These are phyloP conservation scores for Syzygium oleosum DNA, from an alignment of 345 rosid species.

Conservation along the genomic window DNA sequence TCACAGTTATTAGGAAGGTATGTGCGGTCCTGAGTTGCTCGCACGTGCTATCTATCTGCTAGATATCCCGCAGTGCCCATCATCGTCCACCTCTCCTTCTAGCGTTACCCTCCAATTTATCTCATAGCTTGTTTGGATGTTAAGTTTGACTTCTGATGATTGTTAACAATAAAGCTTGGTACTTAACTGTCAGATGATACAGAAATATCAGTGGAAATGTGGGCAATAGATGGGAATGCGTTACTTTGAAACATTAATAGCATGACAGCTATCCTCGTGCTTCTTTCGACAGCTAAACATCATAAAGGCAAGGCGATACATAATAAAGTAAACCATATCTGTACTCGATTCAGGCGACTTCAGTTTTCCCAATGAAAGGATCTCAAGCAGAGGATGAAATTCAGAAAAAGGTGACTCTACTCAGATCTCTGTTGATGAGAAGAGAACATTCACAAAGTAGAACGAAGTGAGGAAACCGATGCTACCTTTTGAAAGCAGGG, in stretches of 20 bases:
- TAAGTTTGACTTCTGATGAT: background rate
- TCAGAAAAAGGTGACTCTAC: background rate
- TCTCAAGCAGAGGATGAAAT: background rate
- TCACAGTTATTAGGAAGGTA: background rate
- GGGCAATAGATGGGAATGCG: background rate
- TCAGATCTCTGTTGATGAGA: conserved; percentile 1
- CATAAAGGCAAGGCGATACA: background rate
- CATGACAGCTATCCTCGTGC: background rate
- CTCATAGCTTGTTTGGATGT: background rate
- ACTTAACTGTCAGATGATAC: background rate
- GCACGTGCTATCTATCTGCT: background rate
- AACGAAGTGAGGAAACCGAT: background rate
- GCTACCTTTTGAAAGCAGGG: background rate
- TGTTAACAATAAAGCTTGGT: background rate
- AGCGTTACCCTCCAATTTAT: background rate
- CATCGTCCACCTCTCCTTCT: background rate
- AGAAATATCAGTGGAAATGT: background rate
- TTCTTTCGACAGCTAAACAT: background rate
- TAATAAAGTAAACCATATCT: background rate
- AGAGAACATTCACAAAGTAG: conserved; percentile 1
- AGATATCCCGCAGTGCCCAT: background rate
- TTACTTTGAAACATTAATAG: background rate
- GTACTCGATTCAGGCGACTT: background rate
- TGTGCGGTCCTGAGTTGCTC: background rate
- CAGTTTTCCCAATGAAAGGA: background rate